A percentile compares a stretch with the other conserved stretches of the same genome.
Conservation (phyloP, 352 stramenopile species). For the Elongisporangium undulatum region DNA sequence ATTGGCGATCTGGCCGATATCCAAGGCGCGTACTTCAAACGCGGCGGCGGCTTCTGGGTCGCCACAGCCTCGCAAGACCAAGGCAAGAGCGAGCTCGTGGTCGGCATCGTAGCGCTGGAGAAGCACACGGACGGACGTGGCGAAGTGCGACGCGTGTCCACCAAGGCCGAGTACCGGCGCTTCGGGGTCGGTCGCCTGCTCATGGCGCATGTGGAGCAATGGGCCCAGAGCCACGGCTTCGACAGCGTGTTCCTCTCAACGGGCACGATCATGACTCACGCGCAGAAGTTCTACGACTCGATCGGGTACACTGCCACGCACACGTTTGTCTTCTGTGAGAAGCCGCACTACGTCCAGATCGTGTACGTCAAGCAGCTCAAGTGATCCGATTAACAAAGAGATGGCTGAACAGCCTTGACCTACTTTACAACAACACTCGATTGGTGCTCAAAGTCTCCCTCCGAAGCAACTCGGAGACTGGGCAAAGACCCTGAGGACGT, state of each 20-base stretch:
- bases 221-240: slow-evolving; percentile 27
- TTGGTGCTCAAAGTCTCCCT: no score
- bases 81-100: slow-evolving; percentile 10
- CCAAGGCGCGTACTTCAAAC: slow-evolving; percentile 20
- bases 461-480: no score
- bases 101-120: slow-evolving; percentile 39
- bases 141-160: slow-evolving; percentile 43
- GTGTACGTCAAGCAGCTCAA: slow-evolving; percentile 17
- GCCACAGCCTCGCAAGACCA: slow-evolving; percentile 10
- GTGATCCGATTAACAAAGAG: no score
- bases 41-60: slow-evolving; percentile 41
- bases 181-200: slow-evolving; percentile 31
- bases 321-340: slow-evolving; percentile 22
- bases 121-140: slow-evolving; percentile 19
- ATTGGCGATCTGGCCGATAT: slow-evolving; percentile 22
- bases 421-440: no score
- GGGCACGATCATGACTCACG: slow-evolving; percentile 23
- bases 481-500: no score
- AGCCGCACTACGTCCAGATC: slow-evolving; percentile 22
- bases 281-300: slow-evolving; percentile 28
- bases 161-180: slow-evolving; percentile 26
- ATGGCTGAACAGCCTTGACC: no score
- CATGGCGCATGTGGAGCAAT: slow-evolving; percentile 35
- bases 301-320: slow-evolving; percentile 21
- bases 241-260: slow-evolving; percentile 25